phyloP scores from a whole-genome alignment of 495 filamentous ascomycete species.

The Elaphomyces granulatus region DNA sequence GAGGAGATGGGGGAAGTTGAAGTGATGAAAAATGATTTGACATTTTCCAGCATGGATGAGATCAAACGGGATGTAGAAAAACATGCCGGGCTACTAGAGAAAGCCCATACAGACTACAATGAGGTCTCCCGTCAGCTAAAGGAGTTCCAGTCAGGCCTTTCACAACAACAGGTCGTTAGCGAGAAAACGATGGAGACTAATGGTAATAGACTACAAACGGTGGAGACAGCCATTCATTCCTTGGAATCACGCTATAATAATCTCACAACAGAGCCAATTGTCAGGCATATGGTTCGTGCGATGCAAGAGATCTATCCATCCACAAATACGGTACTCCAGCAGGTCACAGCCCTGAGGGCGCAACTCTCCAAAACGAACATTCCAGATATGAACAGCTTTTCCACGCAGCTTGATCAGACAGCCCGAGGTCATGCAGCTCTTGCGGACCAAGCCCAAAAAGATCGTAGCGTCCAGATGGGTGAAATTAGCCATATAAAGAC shows the following conservation, averaged over 20 bases:
- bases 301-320: slow-evolving; percentile 8
- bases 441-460: neutral
- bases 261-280: slow-evolving; percentile 20
- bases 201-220: slow-evolving; percentile 4
- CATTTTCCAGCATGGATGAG: slow-evolving; percentile 8
- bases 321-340: slow-evolving; percentile 7
- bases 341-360: slow-evolving; percentile 2
- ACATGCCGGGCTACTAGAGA: neutral
- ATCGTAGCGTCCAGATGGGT: neutral
- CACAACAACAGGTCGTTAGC: too few species aligned
- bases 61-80: slow-evolving; percentile 4
- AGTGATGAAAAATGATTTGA: slow-evolving; percentile 12
- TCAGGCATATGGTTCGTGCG: slow-evolving; percentile 20
- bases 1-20: slow-evolving; percentile 6
- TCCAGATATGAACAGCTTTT: neutral
- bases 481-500: neutral
- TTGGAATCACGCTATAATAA: slow-evolving; percentile 25
- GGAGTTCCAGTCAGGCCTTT: too few species aligned
- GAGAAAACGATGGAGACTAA: neutral
- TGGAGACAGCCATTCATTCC: slow-evolving; percentile 19
- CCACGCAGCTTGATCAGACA: neutral
- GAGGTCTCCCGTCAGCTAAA: slow-evolving; percentile 5
- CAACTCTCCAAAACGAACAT: neutral
- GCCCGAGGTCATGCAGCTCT: neutral
- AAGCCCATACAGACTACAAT: slow-evolving; percentile 1